A percentile compares a stretch with the other conserved stretches of the same genome.
Conservation (phyloP, 805 yeast species). For the Schizosaccharomyces octosporus region DNA sequence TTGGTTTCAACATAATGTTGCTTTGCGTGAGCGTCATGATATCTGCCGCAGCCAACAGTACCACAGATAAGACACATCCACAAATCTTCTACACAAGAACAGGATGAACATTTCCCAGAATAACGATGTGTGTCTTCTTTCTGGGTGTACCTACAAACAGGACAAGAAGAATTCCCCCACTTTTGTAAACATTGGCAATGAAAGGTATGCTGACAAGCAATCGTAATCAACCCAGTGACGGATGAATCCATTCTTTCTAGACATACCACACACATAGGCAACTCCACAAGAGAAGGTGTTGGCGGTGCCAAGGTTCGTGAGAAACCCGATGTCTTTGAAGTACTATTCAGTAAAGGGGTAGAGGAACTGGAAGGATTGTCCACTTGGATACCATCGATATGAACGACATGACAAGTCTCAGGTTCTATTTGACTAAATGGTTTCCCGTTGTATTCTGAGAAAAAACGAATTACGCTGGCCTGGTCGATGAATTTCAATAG, state of each 20-base stretch:
- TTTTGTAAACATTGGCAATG: slow-evolving; percentile 70
- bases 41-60: slow-evolving; percentile 75
- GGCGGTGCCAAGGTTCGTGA: slow-evolving; percentile 10
- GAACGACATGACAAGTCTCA: slow-evolving; percentile 56
- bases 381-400: slow-evolving; percentile 19
- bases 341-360: neutral
- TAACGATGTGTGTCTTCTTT: slow-evolving; percentile 9
- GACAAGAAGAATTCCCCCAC: slow-evolving; percentile 67
- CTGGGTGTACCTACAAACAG: slow-evolving; percentile 64
- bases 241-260: slow-evolving; percentile 65
- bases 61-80: slow-evolving; percentile 89
- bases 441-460: slow-evolving; percentile 41
- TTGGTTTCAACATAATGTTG: slow-evolving; percentile 53
- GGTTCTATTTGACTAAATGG: slow-evolving; percentile 73
- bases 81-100: slow-evolving; percentile 34
- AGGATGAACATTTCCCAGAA: slow-evolving; percentile 23
- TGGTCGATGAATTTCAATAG: slow-evolving; percentile 44
- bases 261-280: slow-evolving; percentile 87
- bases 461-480: slow-evolving; percentile 36
- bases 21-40: slow-evolving; percentile 64
- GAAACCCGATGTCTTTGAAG: neutral
- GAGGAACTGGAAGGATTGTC: neutral
- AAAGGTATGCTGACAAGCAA: slow-evolving; percentile 80
- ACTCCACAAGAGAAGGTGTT: slow-evolving; percentile 22
- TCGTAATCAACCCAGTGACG: slow-evolving; percentile 59